These are phyloP conservation scores for Coemansia sp. DNA, from an alignment of 371 early-diverging fungal species.

Conservation along the genomic window DNA sequence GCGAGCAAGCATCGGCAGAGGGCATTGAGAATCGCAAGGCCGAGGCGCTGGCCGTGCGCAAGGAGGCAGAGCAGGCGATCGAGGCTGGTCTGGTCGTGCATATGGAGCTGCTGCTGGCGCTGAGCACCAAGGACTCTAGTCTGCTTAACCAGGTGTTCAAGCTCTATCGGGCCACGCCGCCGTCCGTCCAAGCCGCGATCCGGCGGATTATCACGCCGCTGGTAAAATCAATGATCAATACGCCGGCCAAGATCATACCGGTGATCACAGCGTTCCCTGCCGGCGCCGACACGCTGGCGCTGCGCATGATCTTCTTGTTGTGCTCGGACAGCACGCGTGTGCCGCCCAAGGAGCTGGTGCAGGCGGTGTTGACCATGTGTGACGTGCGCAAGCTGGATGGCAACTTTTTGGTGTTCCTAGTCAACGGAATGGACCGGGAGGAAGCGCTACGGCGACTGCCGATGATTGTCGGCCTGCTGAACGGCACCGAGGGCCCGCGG, in stretches of 20 bases:
- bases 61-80: slow-evolving; percentile 17
- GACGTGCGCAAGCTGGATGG: slow-evolving; percentile 61
- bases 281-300: slow-evolving; percentile 73
- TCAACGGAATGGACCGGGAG: slow-evolving; percentile 63
- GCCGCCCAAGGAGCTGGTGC: slow-evolving; percentile 63
- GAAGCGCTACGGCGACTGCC: slow-evolving; percentile 61
- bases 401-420: slow-evolving; percentile 66
- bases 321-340: slow-evolving; percentile 53
- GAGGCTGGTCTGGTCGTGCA: slow-evolving; percentile 21
- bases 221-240: slow-evolving; percentile 68
- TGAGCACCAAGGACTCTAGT: slow-evolving; percentile 38
- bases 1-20: neutral
- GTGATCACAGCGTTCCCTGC: slow-evolving; percentile 67
- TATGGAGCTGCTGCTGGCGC: slow-evolving; percentile 39
- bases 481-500: slow-evolving; percentile 61
- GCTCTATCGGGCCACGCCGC: slow-evolving; percentile 54
- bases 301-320: slow-evolving; percentile 68
- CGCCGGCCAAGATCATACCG: slow-evolving; percentile 61
- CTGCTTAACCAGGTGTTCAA: slow-evolving; percentile 51
- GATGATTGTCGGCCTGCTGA: slow-evolving; percentile 63
- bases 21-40: slow-evolving; percentile 13
- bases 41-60: slow-evolving; percentile 10
- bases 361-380: slow-evolving; percentile 59
- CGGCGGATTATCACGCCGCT: slow-evolving; percentile 68
- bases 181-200: slow-evolving; percentile 61